phyloP scores from a whole-genome alignment of 1,139 yeast species.

The Candida frijolesensis region DNA sequence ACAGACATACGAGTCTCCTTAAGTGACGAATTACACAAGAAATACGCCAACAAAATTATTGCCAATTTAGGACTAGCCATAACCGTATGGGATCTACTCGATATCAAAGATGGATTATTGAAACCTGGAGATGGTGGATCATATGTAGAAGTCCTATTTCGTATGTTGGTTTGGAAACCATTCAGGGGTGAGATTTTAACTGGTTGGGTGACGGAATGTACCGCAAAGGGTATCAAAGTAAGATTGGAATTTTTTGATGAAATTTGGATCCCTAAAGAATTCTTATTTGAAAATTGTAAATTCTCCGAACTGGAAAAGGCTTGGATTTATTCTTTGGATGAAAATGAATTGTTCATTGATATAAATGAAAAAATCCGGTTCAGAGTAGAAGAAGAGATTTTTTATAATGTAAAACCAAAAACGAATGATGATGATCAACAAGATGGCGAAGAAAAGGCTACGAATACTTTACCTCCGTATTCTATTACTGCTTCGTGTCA shows the following conservation, averaged over 20 bases:
- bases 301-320: conserved; percentile 80
- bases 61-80: conserved; percentile 83
- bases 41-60: conserved; percentile 82
- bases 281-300: conserved; percentile 77
- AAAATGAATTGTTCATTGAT: conserved; percentile 76
- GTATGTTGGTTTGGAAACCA: conserved; percentile 87
- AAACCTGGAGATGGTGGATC: conserved; percentile 97
- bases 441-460: conserved; percentile 30
- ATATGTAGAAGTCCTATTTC: conserved; percentile 71
- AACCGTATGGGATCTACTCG: conserved; percentile 79
- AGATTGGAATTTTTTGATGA: conserved; percentile 89
- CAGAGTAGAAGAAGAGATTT: conserved; percentile 85
- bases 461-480: conserved; percentile 65
- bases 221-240: conserved; percentile 82
- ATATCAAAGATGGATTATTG: conserved; percentile 82
- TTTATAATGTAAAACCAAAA: conserved; percentile 78
- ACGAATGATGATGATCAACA: conserved; percentile 55
- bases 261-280: conserved; percentile 79
- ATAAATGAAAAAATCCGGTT: conserved; percentile 88
- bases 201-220: conserved; percentile 91
- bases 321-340: conserved; percentile 90
- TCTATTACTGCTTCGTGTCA: conserved; percentile 90
- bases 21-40: conserved; percentile 77
- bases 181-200: conserved; percentile 91
- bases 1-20: conserved; percentile 71